Base-by-base conservation (phyloP, 2,329 filamentous ascomycete species). In the Pyricularia pennisetigena region DNA sequence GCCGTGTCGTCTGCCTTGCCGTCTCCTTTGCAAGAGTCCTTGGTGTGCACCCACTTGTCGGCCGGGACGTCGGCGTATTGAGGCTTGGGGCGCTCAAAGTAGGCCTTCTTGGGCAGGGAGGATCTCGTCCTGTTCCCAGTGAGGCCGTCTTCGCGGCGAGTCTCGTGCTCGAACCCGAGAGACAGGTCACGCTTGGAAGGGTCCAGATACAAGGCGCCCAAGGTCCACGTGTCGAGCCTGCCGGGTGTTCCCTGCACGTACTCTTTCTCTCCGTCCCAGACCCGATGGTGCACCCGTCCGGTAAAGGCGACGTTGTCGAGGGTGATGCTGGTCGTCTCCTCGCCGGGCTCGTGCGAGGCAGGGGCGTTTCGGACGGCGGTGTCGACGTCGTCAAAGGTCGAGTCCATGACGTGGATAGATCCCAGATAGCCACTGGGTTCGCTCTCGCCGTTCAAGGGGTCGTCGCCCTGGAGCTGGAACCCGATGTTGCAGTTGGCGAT, bases 181-280 rank as follows among this genome's bases (percentile, higher is more conserved):
- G 66, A 67, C 16, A 64, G 32, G n/a, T 67, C 59, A 14, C 59
- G 30, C 23, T 41, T 32, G 20, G 66, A 32, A 29, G 62, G 57
- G 1, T 35, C 32, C 59, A 67, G 20, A 12, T 67, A 67, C 24
- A 67, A 23, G 1, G 66, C 57, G 8, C 66, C 66, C 24, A 67
- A 14, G 7, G 59, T 54, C 66, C 66, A 67, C 9, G 66, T 67
- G 32, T 67, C 66, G 16, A 67, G 32, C 71, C 94, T 92, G 65
- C 95, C 94, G 67, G 93, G 92, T 59, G 95, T 98, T 71, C 88
- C 93, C 74, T 99, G 95, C 79, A 99, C 95, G 83, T 98, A 99
- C 80, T 99, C 95, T 71, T 99, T 95, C 69, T 99, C 84, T 72
- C 93, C 95, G 74, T 99, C 95, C 82, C 96, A 99, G 70, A 99